Base-by-base conservation (phyloP, 176 grass and related monocot genomes). In the Eragrostis nindensis region DNA sequence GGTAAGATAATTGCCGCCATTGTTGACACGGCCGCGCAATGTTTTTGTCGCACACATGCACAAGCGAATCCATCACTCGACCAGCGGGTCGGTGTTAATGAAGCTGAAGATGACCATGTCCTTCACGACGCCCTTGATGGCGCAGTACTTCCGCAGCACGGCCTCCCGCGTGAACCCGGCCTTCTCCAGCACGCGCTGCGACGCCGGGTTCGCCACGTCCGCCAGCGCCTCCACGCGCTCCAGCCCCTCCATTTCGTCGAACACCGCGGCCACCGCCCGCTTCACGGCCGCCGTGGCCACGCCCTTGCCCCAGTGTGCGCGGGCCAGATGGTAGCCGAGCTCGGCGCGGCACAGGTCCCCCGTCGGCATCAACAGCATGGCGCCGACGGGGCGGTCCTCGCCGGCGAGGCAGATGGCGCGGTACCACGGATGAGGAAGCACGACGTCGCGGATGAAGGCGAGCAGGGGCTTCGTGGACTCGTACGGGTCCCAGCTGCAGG, bases 161-260 rank as follows among this genome's bases (percentile, higher is more conserved):
- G 89, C 89, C 61, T 97, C 91, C 56, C 86, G 67, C 41, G n/a
- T 45, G 76, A 97, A 97, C 54, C 94, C 94, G 70, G 73, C 85
- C 83, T 97, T 97, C 94, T 92, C 82, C 65, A 97, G 80, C 76
- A 97, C 92, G 68, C 86, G 91, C 83, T 97, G 94, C 25, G 91
- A 94, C 25, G 79, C 91, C 32, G 18, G 75, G 78, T 97, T 90
- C 11, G 53, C 43, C 24, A 90, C 87, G 49, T 92, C 89, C 52
- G 94, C 94, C 22, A 92, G 60, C 71, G 89, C 89, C 80, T 94
- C 89, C 27, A 97, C 77, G 76, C 94, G 87, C 79, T 84, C 79
- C 83, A 97, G 74, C 8, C 87, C 89, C 39, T 81, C 70, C 63
- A 94, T 22, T 15, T 91, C 91, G 2, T 0, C 25, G 78, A 97